Conservation (phyloP, 2,329 filamentous ascomycete genomes). For the Fusarium xylarioides region DNA sequence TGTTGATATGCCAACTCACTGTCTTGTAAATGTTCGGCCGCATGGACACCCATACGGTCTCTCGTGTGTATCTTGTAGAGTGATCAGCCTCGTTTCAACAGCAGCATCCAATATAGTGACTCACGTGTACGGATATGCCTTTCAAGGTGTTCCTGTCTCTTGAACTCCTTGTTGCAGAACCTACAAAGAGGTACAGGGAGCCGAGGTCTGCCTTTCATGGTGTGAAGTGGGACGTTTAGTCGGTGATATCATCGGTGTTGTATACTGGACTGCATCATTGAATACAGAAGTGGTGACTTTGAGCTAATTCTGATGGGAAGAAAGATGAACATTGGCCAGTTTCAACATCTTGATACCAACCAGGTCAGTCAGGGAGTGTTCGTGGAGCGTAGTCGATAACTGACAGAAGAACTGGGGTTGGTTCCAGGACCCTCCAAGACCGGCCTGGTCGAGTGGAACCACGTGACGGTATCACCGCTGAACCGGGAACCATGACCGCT, state of each 20-base stretch:
- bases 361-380: neutral
- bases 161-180: neutral
- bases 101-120: fast-evolving
- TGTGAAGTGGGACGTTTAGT: neutral
- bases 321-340: neutral
- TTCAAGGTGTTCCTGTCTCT: neutral
- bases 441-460: slow-evolving; percentile 1
- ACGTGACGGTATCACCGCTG: neutral
- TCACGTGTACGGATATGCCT: neutral
- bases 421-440: neutral
- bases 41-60: neutral
- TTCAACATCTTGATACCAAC: neutral
- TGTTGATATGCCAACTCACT: neutral
- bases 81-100: neutral
- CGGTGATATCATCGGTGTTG: neutral
- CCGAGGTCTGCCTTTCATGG: slow-evolving; percentile 1
- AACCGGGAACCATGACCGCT: neutral
- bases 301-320: neutral
- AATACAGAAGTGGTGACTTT: neutral
- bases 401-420: neutral
- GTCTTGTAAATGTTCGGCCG: neutral
- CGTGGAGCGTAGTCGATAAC: neutral
- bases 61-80: neutral
- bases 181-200: neutral
- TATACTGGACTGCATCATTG: neutral